phyloP scores from a whole-genome alignment of 345 rosid genomes.

The Syzygium grande region DNA sequence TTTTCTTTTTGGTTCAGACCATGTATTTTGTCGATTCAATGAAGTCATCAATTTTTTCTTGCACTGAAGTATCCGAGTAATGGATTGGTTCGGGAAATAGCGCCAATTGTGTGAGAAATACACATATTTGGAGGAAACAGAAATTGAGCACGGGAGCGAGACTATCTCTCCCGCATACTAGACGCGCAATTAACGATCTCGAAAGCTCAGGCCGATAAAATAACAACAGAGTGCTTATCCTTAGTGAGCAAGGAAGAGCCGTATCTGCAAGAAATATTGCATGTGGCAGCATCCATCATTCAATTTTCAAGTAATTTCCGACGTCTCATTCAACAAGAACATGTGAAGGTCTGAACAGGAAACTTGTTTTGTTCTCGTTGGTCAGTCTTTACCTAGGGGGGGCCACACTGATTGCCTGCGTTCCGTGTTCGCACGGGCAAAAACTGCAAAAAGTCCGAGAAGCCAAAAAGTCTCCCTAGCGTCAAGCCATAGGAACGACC shows the following conservation, averaged over 20 bases:
- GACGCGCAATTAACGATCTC: not conserved
- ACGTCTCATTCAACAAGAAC: not conserved
- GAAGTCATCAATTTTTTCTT: not conserved
- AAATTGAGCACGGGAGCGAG: not conserved
- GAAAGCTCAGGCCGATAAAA: not conserved
- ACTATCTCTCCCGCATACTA: not conserved
- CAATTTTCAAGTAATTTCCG: not conserved
- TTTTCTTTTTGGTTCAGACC: not conserved
- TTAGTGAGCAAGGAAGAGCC: not conserved
- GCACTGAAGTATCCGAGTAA: not conserved
- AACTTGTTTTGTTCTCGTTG: not conserved
- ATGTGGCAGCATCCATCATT: not conserved
- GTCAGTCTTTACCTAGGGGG: not conserved
- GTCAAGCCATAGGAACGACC: not conserved
- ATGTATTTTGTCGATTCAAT: not conserved
- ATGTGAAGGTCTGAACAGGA: not conserved
- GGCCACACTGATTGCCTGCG: not conserved
- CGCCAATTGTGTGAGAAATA: not conserved
- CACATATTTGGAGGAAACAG: not conserved
- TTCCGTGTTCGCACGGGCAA: not conserved
- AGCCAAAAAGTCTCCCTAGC: not conserved
- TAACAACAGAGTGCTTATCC: not conserved
- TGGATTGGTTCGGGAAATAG: not conserved
- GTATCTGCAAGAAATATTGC: not conserved
- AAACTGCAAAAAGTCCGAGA: not conserved